phyloP scores from a whole-genome alignment of 2,329 filamentous ascomycete species.

The Ceratocystis cacaofunesta region DNA sequence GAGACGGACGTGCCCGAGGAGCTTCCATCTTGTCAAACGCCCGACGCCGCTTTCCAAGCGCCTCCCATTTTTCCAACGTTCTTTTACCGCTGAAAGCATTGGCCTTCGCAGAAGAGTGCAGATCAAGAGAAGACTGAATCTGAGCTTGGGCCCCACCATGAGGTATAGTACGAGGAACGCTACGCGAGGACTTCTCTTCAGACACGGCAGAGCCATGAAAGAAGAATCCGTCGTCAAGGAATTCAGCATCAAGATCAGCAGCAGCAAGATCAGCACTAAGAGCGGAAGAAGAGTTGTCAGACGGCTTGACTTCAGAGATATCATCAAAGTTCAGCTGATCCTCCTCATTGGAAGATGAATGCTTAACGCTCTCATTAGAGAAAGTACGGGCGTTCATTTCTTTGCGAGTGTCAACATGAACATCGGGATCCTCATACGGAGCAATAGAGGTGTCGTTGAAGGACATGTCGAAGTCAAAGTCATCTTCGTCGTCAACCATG shows the following conservation, averaged over 20 bases:
- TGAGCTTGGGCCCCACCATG: conserved; percentile 24
- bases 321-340: conserved; percentile 20
- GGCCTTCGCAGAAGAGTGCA: not conserved
- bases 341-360: conserved; percentile 10
- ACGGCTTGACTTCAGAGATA: conserved; percentile 22
- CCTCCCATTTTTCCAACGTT: conserved; percentile 71
- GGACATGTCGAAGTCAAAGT: conserved; percentile 36
- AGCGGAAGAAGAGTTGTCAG: not conserved
- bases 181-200: not conserved
- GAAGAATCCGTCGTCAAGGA: conserved; percentile 55
- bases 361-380: conserved; percentile 55
- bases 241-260: conserved; percentile 46
- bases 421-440: conserved; percentile 12
- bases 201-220: conserved; percentile 41
- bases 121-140: not conserved
- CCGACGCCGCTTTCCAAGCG: conserved; percentile 69
- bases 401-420: conserved; percentile 38
- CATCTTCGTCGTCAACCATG: conserved; percentile 76
- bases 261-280: conserved; percentile 23
- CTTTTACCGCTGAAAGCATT: conserved; percentile 19
- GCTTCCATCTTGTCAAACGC: conserved; percentile 28
- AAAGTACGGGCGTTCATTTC: conserved; percentile 60
- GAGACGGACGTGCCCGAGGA: not conserved
- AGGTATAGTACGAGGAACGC: not conserved
- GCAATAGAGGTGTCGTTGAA: conserved; percentile 5